Base-by-base conservation (phyloP, 768 basidiomycete species). In the Dioszegia aurantiaca region DNA sequence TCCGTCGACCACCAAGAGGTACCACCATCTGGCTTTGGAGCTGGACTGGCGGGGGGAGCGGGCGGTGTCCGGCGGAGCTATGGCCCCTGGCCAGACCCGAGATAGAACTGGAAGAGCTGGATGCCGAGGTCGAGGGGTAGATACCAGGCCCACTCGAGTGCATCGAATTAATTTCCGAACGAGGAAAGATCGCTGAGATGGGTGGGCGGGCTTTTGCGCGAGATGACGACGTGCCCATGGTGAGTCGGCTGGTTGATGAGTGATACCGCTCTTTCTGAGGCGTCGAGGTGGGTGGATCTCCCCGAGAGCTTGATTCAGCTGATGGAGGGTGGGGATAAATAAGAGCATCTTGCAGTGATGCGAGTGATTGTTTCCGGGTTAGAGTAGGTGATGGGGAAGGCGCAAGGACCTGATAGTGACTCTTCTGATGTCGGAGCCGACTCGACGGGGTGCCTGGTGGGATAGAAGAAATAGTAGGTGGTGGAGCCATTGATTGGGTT, bases 171-270 rank as follows among this genome's bases (percentile, higher is more conserved):
- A 28, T 28, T 11, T 53, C 51, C 2, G 49, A 24, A 1, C 51
- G 45, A 48, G 83, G 82, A 74, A 91, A 93, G 17, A 92, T 82
- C 47, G 86, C 80, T n/a, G 86, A 84, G 31, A 93, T 81, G 0
- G 89, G 79, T 33, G 88, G 85, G 39, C 91, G 83, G 2, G 84
- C 79, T 78, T 88, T 90, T 27, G 85, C 77, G 44, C 88, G 84
- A 4, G 85, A 83, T 49, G 78, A 77, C 9, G 86, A 85, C 4
- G 88, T 90, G 1, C 90, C 90, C 87, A 91, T 87, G 24, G 90
- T 93, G 49, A 92, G 81, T 48, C 55, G 44, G 21, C 19, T 23
- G 1, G 55, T 48, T 2, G 55, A 48, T n/a, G 30, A n/a, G 45
- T 67, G 59, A 58, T 63, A 60, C n/a, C 57, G 48, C n/a, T 43